Conservation (phyloP, 148 eudicot species). For the Chenopodium berlandieri region DNA sequence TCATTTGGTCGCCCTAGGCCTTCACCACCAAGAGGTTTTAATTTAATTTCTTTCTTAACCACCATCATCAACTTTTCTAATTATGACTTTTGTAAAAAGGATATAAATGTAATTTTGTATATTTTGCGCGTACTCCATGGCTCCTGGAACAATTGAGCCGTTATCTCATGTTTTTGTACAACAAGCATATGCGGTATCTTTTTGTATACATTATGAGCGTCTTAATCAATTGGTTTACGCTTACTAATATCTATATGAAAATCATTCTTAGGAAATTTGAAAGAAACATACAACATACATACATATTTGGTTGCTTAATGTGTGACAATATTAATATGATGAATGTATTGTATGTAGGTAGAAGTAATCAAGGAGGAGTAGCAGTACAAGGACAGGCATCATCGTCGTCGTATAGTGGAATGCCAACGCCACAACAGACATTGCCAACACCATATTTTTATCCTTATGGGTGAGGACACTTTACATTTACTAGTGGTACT, state of each 20-base stretch:
- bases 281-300: background rate
- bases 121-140: background rate
- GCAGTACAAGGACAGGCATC: constrained; percentile 31
- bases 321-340: background rate
- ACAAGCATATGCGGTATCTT: background rate
- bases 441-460: constrained; percentile 58
- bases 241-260: background rate
- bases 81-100: background rate
- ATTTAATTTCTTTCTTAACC: background rate
- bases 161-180: background rate
- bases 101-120: background rate
- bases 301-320: background rate
- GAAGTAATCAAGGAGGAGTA: constrained; percentile 51
- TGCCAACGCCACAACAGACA: constrained; percentile 52
- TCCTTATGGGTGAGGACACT: constrained; percentile 70
- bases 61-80: background rate
- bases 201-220: background rate
- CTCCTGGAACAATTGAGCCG: background rate
- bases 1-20: constrained; percentile 81
- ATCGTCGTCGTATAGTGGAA: constrained; percentile 34
- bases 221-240: background rate
- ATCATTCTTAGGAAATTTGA: background rate
- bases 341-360: constrained; percentile 32
- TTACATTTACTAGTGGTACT: constrained; percentile 12
- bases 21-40: constrained; percentile 63